Conservation (phyloP, 148 eudicot genomes). For the Persicaria tinctoria region DNA sequence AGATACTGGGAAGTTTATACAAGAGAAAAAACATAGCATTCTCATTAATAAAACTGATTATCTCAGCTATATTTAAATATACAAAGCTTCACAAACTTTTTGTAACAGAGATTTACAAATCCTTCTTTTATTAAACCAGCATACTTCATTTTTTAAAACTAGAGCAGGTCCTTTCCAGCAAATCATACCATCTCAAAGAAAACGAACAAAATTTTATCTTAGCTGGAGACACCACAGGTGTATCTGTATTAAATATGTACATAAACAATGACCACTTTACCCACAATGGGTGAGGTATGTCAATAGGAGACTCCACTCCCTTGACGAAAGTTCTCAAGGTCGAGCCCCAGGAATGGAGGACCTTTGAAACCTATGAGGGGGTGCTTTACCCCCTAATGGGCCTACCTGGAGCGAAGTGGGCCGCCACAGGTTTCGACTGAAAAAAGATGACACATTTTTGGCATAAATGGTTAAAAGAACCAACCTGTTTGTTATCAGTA, state of each 20-base stretch:
- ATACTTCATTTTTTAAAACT: background rate
- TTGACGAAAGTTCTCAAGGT: too few relatives aligned
- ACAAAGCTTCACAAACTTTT: background rate
- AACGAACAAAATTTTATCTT: background rate
- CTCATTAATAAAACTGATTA: background rate
- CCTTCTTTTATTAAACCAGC: background rate
- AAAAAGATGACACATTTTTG: background rate
- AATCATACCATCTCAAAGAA: background rate
- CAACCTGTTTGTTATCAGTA: slow-evolving; percentile 67
- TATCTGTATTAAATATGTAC: background rate
- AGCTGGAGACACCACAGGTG: slow-evolving; percentile 1
- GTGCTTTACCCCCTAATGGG: too few relatives aligned
- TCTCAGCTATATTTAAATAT: background rate
- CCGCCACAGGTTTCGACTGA: too few relatives aligned
- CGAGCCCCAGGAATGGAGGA: too few relatives aligned
- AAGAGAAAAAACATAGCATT: background rate
- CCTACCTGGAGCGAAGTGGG: too few relatives aligned
- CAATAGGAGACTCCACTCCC: too few relatives aligned
- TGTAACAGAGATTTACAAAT: background rate
- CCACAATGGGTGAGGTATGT: too few relatives aligned
- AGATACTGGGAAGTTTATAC: background rate
- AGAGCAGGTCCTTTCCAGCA: slow-evolving; percentile 5
- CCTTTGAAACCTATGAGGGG: too few relatives aligned
- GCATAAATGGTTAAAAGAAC: slow-evolving; percentile 12
- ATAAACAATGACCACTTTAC: background rate